Evolutionary conservation across 164 flowering plant species (phyloP).

Genomic region (Magnolia changhungtana): DNA sequence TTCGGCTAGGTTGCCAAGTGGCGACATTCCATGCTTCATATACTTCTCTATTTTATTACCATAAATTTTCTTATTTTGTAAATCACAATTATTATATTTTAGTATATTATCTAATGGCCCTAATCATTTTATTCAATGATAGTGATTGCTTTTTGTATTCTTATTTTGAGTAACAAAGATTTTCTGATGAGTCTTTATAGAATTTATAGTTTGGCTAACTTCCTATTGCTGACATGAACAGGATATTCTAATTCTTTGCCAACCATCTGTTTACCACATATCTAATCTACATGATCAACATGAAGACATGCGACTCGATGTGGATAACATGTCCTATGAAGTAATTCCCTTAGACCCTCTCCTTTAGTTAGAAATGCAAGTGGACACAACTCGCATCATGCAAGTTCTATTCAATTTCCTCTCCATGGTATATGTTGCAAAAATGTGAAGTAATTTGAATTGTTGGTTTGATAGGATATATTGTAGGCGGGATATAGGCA

Average conservation of each 20-base stretch:
- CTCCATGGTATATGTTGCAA: neutral
- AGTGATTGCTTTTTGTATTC: neutral
- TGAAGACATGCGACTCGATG: conserved; percentile 12
- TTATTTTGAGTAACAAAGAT: neutral
- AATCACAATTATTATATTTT: too few species aligned
- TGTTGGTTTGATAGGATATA: neutral
- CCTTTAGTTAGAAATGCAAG: neutral
- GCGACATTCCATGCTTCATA: too few species aligned
- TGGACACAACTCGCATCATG: neutral
- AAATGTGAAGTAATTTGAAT: neutral
- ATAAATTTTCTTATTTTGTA: too few species aligned
- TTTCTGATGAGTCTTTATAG: neutral
- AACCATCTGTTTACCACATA: neutral
- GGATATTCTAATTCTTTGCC: conserved; percentile 11
- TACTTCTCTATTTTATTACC: too few species aligned
- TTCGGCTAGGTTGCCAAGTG: too few species aligned
- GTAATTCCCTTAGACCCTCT: neutral
- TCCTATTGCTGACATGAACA: neutral
- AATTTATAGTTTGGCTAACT: neutral
- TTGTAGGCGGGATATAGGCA: too few species aligned
- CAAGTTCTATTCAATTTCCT: neutral
- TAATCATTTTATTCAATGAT: neutral
- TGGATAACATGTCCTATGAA: conserved; percentile 22
- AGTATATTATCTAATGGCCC: neutral
- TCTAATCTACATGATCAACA: conserved; percentile 9